A percentile compares a stretch with the other conserved stretches of the same genome.
phyloP scores from a whole-genome alignment of 768 basidiomycete species.

The Russula sp. region DNA sequence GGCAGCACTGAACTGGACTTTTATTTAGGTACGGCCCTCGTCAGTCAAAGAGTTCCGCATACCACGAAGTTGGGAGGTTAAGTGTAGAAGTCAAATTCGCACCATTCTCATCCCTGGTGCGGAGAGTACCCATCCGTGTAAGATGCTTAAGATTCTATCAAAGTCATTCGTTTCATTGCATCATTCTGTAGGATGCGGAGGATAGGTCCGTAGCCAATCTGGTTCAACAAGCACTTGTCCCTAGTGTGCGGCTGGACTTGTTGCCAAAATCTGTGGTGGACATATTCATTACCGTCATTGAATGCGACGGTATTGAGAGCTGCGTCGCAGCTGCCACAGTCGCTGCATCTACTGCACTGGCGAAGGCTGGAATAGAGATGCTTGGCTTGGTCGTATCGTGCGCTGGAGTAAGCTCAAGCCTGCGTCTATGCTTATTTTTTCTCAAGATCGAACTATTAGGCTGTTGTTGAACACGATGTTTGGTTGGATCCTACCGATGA shows the following conservation, averaged over 20 bases:
- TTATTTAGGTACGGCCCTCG: constrained; percentile 72
- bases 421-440: constrained; percentile 14
- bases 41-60: constrained; percentile 74
- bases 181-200: constrained; percentile 79
- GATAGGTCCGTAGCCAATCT: constrained; percentile 80
- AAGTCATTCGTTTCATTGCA: constrained; percentile 11
- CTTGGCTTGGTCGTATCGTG: constrained; percentile 83
- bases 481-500: constrained; percentile 80
- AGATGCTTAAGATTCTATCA: constrained; percentile 34
- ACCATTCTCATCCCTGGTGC: constrained; percentile 79
- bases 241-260: constrained; percentile 81
- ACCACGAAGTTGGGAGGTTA: constrained; percentile 82
- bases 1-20: neutral
- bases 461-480: constrained; percentile 52
- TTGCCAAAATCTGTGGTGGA: constrained; percentile 96
- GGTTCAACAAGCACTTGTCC: constrained; percentile 80
- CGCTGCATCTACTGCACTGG: constrained; percentile 87
- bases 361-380: constrained; percentile 92
- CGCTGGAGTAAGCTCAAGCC: constrained; percentile 55
- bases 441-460: constrained; percentile 41
- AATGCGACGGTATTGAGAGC: constrained; percentile 88
- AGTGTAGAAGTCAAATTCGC: constrained; percentile 97
- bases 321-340: constrained; percentile 83
- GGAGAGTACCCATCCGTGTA: constrained; percentile 85
- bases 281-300: constrained; percentile 84